These are phyloP conservation scores for Globisporangium camurandrum DNA, from an alignment of 352 stramenopile genomes.

Conservation along the genomic window DNA sequence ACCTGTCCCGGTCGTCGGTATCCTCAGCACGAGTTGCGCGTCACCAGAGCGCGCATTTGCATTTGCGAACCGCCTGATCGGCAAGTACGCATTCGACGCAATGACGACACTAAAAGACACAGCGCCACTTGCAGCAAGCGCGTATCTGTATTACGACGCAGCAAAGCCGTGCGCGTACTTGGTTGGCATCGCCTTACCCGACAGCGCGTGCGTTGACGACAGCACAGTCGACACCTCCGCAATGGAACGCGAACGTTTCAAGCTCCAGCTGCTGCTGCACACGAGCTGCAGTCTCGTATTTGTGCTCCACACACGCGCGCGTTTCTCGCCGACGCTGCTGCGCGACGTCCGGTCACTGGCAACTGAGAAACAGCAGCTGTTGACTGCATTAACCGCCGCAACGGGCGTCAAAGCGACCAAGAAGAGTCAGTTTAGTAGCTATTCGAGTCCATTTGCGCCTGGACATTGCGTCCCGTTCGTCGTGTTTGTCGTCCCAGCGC, in stretches of 20 bases:
- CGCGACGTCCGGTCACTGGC: conserved; percentile 39
- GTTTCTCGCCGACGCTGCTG: conserved; percentile 32
- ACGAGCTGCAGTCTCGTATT: conserved; percentile 54
- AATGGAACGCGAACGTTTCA: conserved; percentile 44
- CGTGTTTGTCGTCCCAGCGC: conserved; percentile 51
- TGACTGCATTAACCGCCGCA: not conserved
- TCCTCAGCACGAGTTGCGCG: conserved; percentile 31
- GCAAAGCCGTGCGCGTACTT: conserved; percentile 40
- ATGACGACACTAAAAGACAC: conserved; percentile 15
- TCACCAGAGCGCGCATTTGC: conserved; percentile 26
- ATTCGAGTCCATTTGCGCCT: conserved; percentile 37
- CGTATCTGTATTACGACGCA: conserved; percentile 59
- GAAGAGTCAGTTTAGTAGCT: conserved; percentile 18
- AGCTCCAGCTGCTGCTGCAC: conserved; percentile 62
- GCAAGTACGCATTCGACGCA: conserved; percentile 37
- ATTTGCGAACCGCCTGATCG: conserved; percentile 61
- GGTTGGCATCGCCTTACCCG: conserved; percentile 34
- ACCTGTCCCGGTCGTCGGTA: conserved; percentile 34
- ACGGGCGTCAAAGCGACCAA: conserved; percentile 23
- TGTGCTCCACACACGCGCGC: conserved; percentile 29
- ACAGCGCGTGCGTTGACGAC: conserved; percentile 26
- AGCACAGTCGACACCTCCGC: not conserved
- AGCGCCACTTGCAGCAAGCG: conserved; percentile 17
- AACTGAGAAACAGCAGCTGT: conserved; percentile 44
- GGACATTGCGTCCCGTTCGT: conserved; percentile 60